phyloP scores from a whole-genome alignment of 352 stramenopile species.

The Pseudoperonospora humuli region DNA sequence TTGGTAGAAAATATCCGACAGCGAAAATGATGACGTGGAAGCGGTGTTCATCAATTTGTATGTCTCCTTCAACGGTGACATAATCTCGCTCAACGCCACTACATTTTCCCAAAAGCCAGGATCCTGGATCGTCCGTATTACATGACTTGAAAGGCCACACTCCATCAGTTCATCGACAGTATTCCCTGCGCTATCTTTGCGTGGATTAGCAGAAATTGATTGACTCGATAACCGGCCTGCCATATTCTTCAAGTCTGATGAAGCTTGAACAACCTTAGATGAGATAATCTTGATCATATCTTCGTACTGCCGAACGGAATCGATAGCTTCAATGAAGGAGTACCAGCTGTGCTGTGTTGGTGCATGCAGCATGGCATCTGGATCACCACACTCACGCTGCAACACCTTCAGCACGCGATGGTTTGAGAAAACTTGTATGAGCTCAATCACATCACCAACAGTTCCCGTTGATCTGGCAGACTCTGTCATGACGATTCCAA shows the following conservation, averaged over 20 bases:
- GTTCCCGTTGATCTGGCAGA: constrained; percentile 39
- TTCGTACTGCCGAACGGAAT: constrained; percentile 73
- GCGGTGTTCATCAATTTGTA: constrained; percentile 51
- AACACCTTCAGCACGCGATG: constrained; percentile 44
- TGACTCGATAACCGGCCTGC: not conserved
- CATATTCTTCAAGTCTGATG: constrained; percentile 7
- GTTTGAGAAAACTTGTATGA: constrained; percentile 61
- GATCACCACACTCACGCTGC: constrained; percentile 54
- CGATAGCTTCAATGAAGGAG: constrained; percentile 73
- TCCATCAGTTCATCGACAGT: constrained; percentile 39
- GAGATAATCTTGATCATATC: constrained; percentile 82
- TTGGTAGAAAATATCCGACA: constrained; percentile 71
- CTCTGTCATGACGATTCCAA: constrained; percentile 55
- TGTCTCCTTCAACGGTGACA: constrained; percentile 73
- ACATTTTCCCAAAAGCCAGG: constrained; percentile 69
- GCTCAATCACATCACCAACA: constrained; percentile 60
- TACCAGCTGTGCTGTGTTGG: constrained; percentile 48
- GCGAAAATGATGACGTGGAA: constrained; percentile 31
- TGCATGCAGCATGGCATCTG: constrained; percentile 43
- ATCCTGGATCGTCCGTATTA: constrained; percentile 53
- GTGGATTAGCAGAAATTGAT: constrained; percentile 5
- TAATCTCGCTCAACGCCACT: constrained; percentile 62
- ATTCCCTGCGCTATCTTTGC: constrained; percentile 42
- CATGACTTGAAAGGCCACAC: constrained; percentile 26
- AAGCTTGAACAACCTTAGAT: constrained; percentile 38